Conservation (phyloP, 192 early-diverging fungal genomes). For the Mortierella alpina region DNA sequence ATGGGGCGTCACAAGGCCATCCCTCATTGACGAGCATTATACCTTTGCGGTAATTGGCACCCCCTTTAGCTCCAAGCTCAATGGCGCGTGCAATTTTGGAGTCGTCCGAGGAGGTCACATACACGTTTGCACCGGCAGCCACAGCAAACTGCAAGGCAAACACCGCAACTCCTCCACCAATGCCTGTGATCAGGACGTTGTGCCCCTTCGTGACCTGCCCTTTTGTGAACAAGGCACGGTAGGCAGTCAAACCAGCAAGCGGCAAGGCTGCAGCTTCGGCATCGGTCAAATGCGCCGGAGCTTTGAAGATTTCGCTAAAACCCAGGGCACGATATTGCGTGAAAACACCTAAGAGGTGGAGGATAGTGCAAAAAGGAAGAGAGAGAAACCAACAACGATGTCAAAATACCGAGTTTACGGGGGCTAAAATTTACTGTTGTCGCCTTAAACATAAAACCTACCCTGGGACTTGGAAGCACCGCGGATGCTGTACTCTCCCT, state of each 20-base stretch:
- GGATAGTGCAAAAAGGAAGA: background rate
- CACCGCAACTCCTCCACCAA: constrained; percentile 79
- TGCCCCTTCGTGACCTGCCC: constrained; percentile 62
- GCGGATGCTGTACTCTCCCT: constrained; percentile 57
- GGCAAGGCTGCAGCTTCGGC: constrained; percentile 76
- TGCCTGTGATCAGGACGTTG: constrained; percentile 75
- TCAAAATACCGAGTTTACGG: too few species aligned
- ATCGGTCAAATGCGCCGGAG: constrained; percentile 68
- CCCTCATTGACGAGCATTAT: background rate
- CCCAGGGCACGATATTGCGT: constrained; percentile 63
- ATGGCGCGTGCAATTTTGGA: constrained; percentile 73
- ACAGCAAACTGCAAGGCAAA: constrained; percentile 74
- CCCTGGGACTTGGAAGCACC: constrained; percentile 35
- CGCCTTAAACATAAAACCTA: background rate
- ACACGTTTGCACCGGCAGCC: constrained; percentile 74
- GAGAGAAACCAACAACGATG: constrained; percentile 6
- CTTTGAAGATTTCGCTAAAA: constrained; percentile 55
- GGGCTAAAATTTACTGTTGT: background rate
- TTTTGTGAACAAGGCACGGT: constrained; percentile 72
- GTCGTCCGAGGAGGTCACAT: constrained; percentile 72
- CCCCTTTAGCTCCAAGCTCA: constrained; percentile 72
- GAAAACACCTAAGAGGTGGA: constrained; percentile 60
- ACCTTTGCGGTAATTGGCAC: constrained; percentile 76
- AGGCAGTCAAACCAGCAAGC: constrained; percentile 72
- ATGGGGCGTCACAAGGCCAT: background rate